A percentile compares a stretch with the other conserved stretches of the same genome.
phyloP scores from a whole-genome alignment of 2,329 filamentous ascomycete species.

The Diplodia scrobiculata region DNA sequence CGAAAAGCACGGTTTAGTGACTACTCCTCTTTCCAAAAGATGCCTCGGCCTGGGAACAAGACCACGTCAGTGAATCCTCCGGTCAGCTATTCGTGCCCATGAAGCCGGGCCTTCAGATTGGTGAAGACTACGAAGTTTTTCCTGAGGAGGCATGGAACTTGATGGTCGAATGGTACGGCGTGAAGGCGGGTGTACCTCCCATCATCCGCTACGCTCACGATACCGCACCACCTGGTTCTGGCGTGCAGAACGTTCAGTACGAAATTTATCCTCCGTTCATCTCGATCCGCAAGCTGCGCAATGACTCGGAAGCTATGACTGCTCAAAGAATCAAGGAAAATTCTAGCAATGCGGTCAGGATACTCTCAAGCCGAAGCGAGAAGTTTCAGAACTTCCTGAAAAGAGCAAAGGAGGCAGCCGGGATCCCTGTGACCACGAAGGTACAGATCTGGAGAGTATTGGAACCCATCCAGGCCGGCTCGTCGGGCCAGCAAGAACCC shows the following conservation, averaged over 20 bases:
- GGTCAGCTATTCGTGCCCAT: slow-evolving; percentile 68
- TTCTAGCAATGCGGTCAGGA: slow-evolving; percentile 62
- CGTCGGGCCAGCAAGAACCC: slow-evolving; percentile 34
- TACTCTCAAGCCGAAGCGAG: slow-evolving; percentile 71
- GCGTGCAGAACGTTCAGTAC: slow-evolving; percentile 68
- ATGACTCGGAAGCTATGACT: slow-evolving; percentile 55
- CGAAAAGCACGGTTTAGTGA: background rate
- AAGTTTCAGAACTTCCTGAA: slow-evolving; percentile 74
- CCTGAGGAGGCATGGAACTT: slow-evolving; percentile 79
- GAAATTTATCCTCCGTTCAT: slow-evolving; percentile 85
- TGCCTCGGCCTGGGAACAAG: slow-evolving; percentile 26
- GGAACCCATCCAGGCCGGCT: slow-evolving; percentile 47
- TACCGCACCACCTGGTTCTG: slow-evolving; percentile 60
- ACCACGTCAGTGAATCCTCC: slow-evolving; percentile 42
- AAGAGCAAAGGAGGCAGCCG: slow-evolving; percentile 67
- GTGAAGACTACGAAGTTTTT: slow-evolving; percentile 75
- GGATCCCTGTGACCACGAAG: slow-evolving; percentile 69
- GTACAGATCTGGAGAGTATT: slow-evolving; percentile 75
- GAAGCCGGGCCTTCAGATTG: slow-evolving; percentile 63
- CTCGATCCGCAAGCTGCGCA: slow-evolving; percentile 76
- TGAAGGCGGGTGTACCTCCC: slow-evolving; percentile 67
- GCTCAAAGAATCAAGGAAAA: slow-evolving; percentile 63
- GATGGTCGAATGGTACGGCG: slow-evolving; percentile 78
- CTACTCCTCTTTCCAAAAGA: background rate
- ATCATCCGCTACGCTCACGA: slow-evolving; percentile 79